Base-by-base conservation (phyloP, 768 basidiomycete species). In the Obba rivulosa region DNA sequence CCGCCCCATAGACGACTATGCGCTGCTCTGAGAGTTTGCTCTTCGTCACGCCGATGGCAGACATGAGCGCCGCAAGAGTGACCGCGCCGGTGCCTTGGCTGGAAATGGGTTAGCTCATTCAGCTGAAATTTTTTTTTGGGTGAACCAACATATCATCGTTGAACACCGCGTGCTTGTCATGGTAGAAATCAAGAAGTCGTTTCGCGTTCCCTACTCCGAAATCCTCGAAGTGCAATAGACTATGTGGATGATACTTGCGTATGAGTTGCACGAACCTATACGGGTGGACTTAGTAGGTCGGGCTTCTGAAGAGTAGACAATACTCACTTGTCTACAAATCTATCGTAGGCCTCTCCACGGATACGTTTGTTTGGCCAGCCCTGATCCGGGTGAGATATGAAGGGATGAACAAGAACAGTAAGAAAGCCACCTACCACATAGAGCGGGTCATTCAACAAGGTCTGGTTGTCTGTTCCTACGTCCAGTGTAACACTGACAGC, bases 171-270 rank as follows among this genome's bases (percentile, higher is more conserved):
- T 87, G 85, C n/a, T 74, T 64, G 37, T 77, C 72, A 8, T 74
- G 71, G 64, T 87, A 90, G 34, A 70, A 67, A 36, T 80, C 72
- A 34, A 92, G 71, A 1, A 92, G 63, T 16, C 78, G 66, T 50
- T 85, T 78, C 0, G 90, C 89, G 53, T 92, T 91, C 23, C 75
- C 74, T 2, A 87, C 80, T 3, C 88, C 88, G 52, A 91, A 91
- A 57, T 92, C 89, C 60, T 93, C 90, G 47, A 92, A 91, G 61
- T 94, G 90, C 3, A 88, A 67, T 3, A 92, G 71, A 59, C 75
- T 69, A 48, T 76, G 68, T 0, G 85, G 84, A 53, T 78, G 75
- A 60, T 90, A 64, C 61, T 89, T 90, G 40, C 81, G 75, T 7
- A 91, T 80, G 10, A 91, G 72, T 54, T 84, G 82, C 3, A 91